Evolutionary conservation across 179 eudicot genomes (phyloP).

Genomic region (Silene noctiflora): DNA sequence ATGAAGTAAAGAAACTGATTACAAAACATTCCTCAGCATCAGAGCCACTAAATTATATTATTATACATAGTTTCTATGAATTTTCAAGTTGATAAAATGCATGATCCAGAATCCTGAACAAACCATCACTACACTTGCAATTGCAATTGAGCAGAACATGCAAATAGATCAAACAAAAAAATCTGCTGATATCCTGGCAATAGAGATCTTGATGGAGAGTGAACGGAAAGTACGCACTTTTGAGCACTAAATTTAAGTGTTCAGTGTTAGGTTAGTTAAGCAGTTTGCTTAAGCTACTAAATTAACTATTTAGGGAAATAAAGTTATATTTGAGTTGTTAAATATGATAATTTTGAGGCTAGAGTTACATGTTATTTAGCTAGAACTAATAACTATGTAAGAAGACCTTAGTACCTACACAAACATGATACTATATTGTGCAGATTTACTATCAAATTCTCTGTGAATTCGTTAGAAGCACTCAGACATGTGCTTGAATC

Average conservation of each 20-base stretch:
- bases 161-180: not conserved
- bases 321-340: not conserved
- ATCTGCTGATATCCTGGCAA: not conserved
- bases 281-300: too few species aligned
- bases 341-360: not conserved
- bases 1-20: not conserved
- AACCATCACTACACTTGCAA: not conserved
- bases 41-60: not conserved
- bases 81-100: constrained; percentile 3
- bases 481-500: not conserved
- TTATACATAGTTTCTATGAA: not conserved
- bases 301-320: too few species aligned
- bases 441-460: too few species aligned
- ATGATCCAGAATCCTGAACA: not conserved
- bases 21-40: not conserved
- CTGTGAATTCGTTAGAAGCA: too few species aligned
- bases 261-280: not conserved
- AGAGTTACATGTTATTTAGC: not conserved
- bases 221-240: not conserved
- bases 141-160: not conserved
- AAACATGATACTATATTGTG: too few species aligned
- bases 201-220: not conserved
- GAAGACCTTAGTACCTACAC: not conserved
- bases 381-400: not conserved
- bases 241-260: not conserved